Evolutionary conservation across 2,329 filamentous ascomycete genomes (phyloP).

Genomic region (Botryosphaeria agaves): DNA sequence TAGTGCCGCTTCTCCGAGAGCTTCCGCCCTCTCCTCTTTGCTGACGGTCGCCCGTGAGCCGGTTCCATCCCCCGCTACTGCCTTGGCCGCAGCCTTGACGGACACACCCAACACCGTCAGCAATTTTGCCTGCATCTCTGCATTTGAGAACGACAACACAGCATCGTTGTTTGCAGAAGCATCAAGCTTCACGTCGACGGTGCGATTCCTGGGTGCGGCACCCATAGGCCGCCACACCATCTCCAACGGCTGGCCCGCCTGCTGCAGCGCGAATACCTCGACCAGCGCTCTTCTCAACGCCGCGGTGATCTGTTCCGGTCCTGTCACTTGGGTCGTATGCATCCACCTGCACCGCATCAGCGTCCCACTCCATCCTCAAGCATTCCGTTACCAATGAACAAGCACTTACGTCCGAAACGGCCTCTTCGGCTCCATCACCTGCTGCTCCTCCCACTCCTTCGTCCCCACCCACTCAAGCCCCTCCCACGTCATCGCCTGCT

Average conservation of each 20-base stretch:
- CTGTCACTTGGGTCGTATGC: conserved; percentile 15
- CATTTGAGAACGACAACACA: too few relatives aligned
- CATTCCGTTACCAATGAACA: conserved; percentile 3
- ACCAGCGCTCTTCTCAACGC: conserved; percentile 38
- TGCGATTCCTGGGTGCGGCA: too few relatives aligned
- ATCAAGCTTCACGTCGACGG: too few relatives aligned
- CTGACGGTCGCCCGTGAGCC: too few relatives aligned
- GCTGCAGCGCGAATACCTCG: conserved; percentile 34
- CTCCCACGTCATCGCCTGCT: conserved; percentile 31
- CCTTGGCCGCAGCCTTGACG: too few relatives aligned
- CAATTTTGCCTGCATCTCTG: too few relatives aligned
- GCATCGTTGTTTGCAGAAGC: too few relatives aligned
- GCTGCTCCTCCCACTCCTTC: conserved; percentile 22
- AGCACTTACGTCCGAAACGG: too few relatives aligned
- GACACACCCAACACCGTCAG: too few relatives aligned
- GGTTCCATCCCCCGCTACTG: too few relatives aligned
- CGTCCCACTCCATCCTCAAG: conserved; percentile 5
- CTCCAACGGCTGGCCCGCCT: conserved; percentile 20
- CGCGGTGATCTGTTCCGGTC: conserved; percentile 18
- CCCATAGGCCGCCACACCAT: conserved; percentile 2
- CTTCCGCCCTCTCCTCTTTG: too few relatives aligned
- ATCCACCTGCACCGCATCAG: conserved; percentile 16
- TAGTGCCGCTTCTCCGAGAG: too few relatives aligned
- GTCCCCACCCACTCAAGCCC: conserved; percentile 37
- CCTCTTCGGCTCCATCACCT: neutral